Base-by-base conservation (phyloP, 139 green algal species). In the Chlorella sp. region DNA sequence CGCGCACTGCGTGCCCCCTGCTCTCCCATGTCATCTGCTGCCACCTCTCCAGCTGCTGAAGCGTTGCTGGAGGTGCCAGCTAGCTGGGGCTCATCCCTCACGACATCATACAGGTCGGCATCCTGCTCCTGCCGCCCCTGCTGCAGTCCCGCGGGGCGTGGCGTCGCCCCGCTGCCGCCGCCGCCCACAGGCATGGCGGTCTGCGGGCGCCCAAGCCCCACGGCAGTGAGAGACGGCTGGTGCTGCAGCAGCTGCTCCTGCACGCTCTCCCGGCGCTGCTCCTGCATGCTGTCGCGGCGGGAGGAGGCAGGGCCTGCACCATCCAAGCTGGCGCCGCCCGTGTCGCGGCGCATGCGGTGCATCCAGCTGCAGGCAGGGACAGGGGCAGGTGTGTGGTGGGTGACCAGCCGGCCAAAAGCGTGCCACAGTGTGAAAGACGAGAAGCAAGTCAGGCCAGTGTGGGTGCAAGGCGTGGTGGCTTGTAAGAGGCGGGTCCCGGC, bases 331-430 rank as follows among this genome's bases (percentile, higher is more conserved):
- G 36, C 48, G 40, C 78, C 34, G 78, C 75, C 75, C 12, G 78
- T 83, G 57, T 48, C 82, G 4, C 82, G 82, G 18, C 57, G 36
- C 82, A 86, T 75, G 40, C 85, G 69, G 19, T 88, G 66, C 61
- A 81, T 82, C 85, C 85, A 88, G 68, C 69, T 71, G 78, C 78
- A 24, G 9, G 37, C 22, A n/a, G 26, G 40, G 40, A 1, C 14
- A 40, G 15, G 73, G 32, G 32, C 24, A n/a, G 22, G 64, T 28
- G 64, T 16, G n/a, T n/a, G n/a, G n/a, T n/a, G n/a, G 9, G 48
- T 57, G 48, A 57, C 48, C 48, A 57, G 9, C 48, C 5, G 48
- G 48, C 9, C 48, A 73, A 14, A 30, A 73, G 7, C 64, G 21
- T 30, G 64, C 64, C 21, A 26, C 15, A 3, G 64, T 73, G 15